Evolutionary conservation across 208 protist species (phyloP).

Genomic region (Crithidia sp.): DNA sequence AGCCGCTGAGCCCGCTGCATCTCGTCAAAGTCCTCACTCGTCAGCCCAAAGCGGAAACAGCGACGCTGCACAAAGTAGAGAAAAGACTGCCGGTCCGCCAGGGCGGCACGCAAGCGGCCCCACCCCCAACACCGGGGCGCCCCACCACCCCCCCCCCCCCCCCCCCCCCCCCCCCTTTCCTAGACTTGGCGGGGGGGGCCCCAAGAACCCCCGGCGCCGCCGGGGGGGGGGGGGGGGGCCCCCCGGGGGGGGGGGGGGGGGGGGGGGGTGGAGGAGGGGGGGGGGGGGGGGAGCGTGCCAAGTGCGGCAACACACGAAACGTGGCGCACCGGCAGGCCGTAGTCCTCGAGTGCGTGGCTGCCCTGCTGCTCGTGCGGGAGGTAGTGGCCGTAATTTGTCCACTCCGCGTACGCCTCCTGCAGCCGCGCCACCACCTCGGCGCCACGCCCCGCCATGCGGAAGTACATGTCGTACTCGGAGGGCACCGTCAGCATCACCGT

Average conservation of each 20-base stretch:
- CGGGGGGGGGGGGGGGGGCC: too few species aligned
- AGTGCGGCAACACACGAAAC: constrained; percentile 34
- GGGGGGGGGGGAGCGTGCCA: too few species aligned
- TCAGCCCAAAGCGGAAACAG: constrained; percentile 58
- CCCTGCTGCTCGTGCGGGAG: constrained; percentile 35
- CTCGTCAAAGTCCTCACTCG: constrained; percentile 33
- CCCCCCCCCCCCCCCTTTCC: too few species aligned
- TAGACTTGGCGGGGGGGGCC: too few species aligned
- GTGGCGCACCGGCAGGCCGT: constrained; percentile 43
- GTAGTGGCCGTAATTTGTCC: constrained; percentile 57
- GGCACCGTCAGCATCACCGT: constrained; percentile 60
- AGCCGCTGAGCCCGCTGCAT: constrained; percentile 50
- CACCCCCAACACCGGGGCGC: constrained; percentile 29
- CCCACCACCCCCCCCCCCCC: too few species aligned
- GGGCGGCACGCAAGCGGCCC: constrained; percentile 29
- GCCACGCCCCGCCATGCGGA: constrained; percentile 51
- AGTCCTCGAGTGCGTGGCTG: constrained; percentile 31
- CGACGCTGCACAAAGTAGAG: constrained; percentile 62
- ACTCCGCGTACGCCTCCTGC: constrained; percentile 65
- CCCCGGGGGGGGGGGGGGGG: too few species aligned
- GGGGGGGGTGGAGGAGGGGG: too few species aligned
- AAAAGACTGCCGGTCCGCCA: constrained; percentile 38
- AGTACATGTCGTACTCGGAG: constrained; percentile 74
- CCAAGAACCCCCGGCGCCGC: too few species aligned
- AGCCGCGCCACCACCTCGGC: constrained; percentile 56